Conservation (phyloP, 148 eudicot species). For the Mesembryanthemum crystallinum region DNA sequence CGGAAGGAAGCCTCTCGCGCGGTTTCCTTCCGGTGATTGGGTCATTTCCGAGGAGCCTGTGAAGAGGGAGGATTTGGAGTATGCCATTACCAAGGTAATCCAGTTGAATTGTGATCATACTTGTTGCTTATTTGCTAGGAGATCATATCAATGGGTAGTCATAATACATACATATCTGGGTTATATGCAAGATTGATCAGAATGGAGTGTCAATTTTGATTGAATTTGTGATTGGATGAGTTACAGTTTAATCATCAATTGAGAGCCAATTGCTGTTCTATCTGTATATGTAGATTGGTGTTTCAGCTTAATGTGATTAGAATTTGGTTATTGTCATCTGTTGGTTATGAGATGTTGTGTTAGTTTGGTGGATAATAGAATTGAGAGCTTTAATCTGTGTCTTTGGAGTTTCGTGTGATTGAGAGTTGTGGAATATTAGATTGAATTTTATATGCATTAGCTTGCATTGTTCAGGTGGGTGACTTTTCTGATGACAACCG, state of each 20-base stretch:
- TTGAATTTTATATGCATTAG: constrained; percentile 17
- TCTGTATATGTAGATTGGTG: not conserved
- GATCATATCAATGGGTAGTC: not conserved
- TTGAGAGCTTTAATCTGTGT: not conserved
- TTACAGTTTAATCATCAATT: not conserved
- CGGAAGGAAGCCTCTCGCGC: constrained; percentile 87
- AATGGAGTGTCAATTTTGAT: not conserved
- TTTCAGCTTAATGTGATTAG: not conserved
- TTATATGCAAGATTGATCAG: not conserved
- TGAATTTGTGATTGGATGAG: not conserved
- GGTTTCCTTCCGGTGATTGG: constrained; percentile 98
- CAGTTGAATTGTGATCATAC: not conserved
- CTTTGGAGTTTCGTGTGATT: constrained; percentile 3
- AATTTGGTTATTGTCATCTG: not conserved
- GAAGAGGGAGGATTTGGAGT: constrained; percentile 63
- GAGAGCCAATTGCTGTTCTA: not conserved
- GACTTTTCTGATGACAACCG: constrained; percentile 98
- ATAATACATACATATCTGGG: not conserved
- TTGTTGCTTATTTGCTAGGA: not conserved
- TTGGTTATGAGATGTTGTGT: not conserved
- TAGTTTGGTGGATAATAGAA: not conserved
- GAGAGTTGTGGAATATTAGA: not conserved
- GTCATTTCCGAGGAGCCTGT: constrained; percentile 70
- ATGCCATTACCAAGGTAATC: constrained; percentile 83
- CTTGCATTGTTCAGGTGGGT: constrained; percentile 72